These are phyloP conservation scores for Rhododendron simsii DNA, from an alignment of 148 eudicot species.

Conservation along the genomic window DNA sequence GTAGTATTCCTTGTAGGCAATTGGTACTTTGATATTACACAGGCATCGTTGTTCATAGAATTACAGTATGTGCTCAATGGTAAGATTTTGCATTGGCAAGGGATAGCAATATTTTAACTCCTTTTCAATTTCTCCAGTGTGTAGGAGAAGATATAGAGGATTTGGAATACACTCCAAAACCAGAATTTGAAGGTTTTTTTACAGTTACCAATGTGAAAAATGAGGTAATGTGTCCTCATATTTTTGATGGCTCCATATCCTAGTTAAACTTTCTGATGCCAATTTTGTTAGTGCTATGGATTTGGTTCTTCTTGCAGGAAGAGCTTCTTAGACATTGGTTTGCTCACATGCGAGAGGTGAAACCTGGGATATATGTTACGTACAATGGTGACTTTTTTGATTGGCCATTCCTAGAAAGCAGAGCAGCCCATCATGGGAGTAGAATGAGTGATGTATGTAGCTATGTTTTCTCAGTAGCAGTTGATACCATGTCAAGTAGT, in stretches of 20 bases:
- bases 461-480: constrained; percentile 4
- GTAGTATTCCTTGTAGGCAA: not conserved
- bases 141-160: constrained; percentile 97
- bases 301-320: constrained; percentile 41
- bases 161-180: constrained; percentile 94
- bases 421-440: constrained; percentile 88
- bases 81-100: constrained; percentile 3
- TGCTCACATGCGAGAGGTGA: constrained; percentile 86
- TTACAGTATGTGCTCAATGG: not conserved
- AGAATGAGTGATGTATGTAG: constrained; percentile 75
- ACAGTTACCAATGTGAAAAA: constrained; percentile 81
- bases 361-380: constrained; percentile 97
- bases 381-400: constrained; percentile 99
- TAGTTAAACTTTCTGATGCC: not conserved
- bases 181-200: constrained; percentile 91
- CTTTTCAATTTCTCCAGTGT: constrained; percentile 47
- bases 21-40: not conserved
- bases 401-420: constrained; percentile 93
- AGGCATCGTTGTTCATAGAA: not conserved
- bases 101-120: not conserved
- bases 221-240: constrained; percentile 47
- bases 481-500: not conserved
- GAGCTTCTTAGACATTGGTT: constrained; percentile 85
- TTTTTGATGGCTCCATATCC: not conserved
- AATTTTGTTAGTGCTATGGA: constrained; percentile 9